Evolutionary conservation across 1,284 basidiomycete species (phyloP).

Genomic region (Cryptococcus depauperatus): DNA sequence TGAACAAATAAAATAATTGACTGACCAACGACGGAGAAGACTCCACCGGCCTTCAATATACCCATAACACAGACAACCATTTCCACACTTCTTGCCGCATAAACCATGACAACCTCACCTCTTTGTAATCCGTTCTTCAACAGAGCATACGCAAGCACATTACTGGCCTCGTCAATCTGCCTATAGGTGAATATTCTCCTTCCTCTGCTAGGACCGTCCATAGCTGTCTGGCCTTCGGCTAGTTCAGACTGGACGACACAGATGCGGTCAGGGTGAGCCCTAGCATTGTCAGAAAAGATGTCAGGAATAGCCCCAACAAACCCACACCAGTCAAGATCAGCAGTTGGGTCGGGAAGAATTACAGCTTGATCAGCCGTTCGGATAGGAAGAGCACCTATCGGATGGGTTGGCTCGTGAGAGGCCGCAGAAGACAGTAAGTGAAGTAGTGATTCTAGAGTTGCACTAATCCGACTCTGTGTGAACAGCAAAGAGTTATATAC

Average conservation of each 20-base stretch:
- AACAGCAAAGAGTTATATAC: constrained; percentile 95
- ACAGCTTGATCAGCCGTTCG: constrained; percentile 63
- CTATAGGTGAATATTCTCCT: constrained; percentile 66
- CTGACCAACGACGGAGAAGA: constrained; percentile 97
- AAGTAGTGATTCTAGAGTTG: constrained; percentile 78
- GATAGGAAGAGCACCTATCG: constrained; percentile 68
- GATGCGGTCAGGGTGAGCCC: constrained; percentile 62
- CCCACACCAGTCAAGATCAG: constrained; percentile 92
- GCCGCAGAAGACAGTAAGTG: constrained; percentile 65
- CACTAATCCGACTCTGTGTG: constrained; percentile 65
- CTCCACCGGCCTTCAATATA: constrained; percentile 91
- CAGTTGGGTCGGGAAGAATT: constrained; percentile 73
- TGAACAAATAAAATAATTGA: constrained; percentile 34
- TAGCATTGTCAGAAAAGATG: constrained; percentile 78
- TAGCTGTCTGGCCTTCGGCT: constrained; percentile 41
- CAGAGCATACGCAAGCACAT: constrained; percentile 86
- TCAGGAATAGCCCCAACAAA: constrained; percentile 95
- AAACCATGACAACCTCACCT: constrained; percentile 99
- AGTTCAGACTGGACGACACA: constrained; percentile 73
- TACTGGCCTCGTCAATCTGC: constrained; percentile 74
- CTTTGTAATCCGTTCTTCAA: constrained; percentile 75
- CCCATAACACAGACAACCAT: constrained; percentile 96
- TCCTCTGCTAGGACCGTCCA: constrained; percentile 40
- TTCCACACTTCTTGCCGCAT: constrained; percentile 92
- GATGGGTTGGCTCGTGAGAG: constrained; percentile 52